phyloP scores from a whole-genome alignment of 2,329 filamentous ascomycete species.

The Trichoderma sp. region DNA sequence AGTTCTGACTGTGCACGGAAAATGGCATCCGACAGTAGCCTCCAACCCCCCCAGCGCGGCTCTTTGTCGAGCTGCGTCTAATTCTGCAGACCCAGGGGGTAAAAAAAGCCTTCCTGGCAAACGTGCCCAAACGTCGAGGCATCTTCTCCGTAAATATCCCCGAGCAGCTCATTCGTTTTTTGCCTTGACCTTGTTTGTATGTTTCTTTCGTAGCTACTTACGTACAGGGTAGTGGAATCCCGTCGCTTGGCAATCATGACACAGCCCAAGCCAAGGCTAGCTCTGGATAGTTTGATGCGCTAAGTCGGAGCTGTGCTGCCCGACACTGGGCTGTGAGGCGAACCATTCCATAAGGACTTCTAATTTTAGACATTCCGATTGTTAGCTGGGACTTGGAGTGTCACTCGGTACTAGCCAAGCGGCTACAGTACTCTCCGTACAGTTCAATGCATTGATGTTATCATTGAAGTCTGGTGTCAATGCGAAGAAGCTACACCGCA shows the following conservation, averaged over 20 bases:
- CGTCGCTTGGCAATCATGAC: neutral
- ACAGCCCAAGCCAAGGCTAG: neutral
- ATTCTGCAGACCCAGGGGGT: neutral
- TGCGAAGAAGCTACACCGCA: neutral
- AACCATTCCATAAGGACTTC: neutral
- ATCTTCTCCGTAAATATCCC: neutral
- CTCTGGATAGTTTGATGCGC: neutral
- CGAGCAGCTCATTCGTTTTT: neutral
- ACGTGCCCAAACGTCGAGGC: neutral
- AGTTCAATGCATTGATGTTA: neutral
- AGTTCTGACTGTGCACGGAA: slow-evolving; percentile 18
- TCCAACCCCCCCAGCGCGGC: neutral
- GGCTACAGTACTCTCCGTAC: neutral
- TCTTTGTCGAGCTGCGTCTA: neutral
- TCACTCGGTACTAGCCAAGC: neutral
- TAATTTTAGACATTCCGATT: neutral
- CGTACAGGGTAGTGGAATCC: neutral
- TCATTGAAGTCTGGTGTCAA: neutral
- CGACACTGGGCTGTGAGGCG: slow-evolving; percentile 5
- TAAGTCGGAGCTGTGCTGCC: neutral
- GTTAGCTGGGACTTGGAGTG: neutral
- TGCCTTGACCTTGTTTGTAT: neutral
- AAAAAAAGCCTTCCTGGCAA: neutral
- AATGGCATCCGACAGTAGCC: neutral
- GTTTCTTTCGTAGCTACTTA: neutral